These are phyloP conservation scores for Hemisphaericaspora subhashii DNA, from an alignment of 1,139 yeast genomes.

Conservation along the genomic window DNA sequence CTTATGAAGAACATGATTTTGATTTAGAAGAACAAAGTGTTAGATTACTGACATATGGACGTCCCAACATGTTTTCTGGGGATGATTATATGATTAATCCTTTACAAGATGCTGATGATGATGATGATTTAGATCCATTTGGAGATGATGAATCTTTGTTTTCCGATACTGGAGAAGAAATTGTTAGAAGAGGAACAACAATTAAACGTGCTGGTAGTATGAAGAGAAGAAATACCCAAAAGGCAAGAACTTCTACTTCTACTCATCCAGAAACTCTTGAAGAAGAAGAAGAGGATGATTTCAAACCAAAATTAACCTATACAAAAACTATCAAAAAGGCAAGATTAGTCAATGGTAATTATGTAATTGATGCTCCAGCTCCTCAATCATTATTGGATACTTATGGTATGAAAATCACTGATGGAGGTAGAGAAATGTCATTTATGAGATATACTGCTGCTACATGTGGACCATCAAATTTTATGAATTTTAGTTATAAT, in stretches of 20 bases:
- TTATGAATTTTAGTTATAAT: conserved; percentile 55
- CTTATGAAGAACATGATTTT: conserved; percentile 22
- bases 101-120: conserved; percentile 42
- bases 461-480: conserved; percentile 75
- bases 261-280: conserved; percentile 19
- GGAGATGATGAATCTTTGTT: conserved; percentile 49
- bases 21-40: conserved; percentile 15
- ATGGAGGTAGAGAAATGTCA: conserved; percentile 62
- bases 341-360: conserved; percentile 64
- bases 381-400: conserved; percentile 58
- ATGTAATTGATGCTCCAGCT: conserved; percentile 79
- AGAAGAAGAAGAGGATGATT: conserved; percentile 40
- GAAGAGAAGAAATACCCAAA: conserved; percentile 17
- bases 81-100: conserved; percentile 46
- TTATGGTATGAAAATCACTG: conserved; percentile 48
- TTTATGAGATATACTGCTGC: conserved; percentile 56
- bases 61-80: conserved; percentile 24
- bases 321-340: conserved; percentile 53
- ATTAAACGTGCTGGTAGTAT: conserved; percentile 25
- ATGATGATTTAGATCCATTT: conserved; percentile 43
- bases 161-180: conserved; percentile 43
- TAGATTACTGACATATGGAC: conserved; percentile 1
- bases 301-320: conserved; percentile 43
- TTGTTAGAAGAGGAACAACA: conserved; percentile 36
- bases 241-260: conserved; percentile 5